These are phyloP conservation scores for Digitaria exilis DNA, from an alignment of 202 grass and related monocot genomes.

Conservation along the genomic window DNA sequence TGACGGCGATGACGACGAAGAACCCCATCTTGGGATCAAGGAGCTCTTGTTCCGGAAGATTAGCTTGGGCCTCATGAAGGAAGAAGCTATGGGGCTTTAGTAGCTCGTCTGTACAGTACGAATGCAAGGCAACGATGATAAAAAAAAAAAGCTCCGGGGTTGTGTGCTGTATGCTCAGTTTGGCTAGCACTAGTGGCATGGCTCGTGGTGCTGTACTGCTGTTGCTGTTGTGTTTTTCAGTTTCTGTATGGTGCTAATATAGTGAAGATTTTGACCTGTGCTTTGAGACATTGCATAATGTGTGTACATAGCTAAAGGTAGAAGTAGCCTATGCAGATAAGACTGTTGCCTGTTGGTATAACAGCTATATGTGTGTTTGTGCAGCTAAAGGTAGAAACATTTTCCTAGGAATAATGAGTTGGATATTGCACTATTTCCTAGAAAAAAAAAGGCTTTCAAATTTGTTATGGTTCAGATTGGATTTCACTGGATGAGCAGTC, in stretches of 20 bases:
- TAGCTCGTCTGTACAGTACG: not conserved
- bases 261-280: not conserved
- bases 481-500: not conserved
- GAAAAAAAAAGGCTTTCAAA: not conserved
- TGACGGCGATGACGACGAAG: not conserved
- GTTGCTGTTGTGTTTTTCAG: not conserved
- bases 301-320: not conserved
- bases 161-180: slow-evolving; percentile 36
- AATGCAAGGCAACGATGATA: slow-evolving; percentile 28
- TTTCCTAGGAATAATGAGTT: not conserved
- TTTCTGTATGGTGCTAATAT: slow-evolving; percentile 16
- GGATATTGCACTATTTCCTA: not conserved
- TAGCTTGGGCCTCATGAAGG: no score
- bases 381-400: no score
- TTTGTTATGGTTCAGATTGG: not conserved
- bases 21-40: slow-evolving; percentile 27
- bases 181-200: slow-evolving; percentile 6
- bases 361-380: not conserved
- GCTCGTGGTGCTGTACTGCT: not conserved
- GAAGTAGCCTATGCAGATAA: not conserved
- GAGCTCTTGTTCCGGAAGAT: no score
- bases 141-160: slow-evolving; percentile 23
- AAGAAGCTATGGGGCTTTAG: slow-evolving; percentile 38
- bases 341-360: not conserved
- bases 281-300: not conserved